Evolutionary conservation across 2,329 filamentous ascomycete species (phyloP).

Genomic region (Colletotrichum higginsianum): DNA sequence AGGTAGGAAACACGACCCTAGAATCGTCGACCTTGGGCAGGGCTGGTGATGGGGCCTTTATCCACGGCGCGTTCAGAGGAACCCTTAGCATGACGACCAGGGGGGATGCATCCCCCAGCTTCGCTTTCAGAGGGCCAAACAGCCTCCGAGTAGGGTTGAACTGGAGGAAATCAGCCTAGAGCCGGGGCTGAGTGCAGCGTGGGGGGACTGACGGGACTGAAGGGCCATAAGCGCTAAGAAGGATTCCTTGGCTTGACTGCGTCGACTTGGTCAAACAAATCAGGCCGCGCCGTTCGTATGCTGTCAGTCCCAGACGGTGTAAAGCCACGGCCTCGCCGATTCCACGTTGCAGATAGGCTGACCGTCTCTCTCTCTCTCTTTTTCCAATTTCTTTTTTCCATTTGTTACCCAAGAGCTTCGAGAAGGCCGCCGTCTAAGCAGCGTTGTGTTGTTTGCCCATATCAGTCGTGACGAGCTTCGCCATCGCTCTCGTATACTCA

Average conservation of each 20-base stretch:
- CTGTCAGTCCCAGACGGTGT: neutral
- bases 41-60: neutral
- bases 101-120: neutral
- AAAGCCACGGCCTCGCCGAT: neutral
- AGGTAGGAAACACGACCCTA: no score
- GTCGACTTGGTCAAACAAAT: neutral
- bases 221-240: neutral
- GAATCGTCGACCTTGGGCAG: neutral
- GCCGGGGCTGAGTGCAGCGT: neutral
- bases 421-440: no score
- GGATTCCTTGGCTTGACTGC: neutral
- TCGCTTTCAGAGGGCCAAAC: neutral
- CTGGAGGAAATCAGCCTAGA: neutral
- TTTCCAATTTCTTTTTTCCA: neutral
- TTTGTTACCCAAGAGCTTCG: neutral
- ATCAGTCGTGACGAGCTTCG: no score
- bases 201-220: neutral
- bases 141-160: neutral
- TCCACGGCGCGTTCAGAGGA: neutral
- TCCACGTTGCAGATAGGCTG: no score
- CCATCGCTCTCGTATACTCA: neutral
- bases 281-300: neutral
- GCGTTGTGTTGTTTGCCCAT: no score
- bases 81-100: neutral
- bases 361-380: no score